These are phyloP conservation scores for Trichoderma hamatum DNA, from an alignment of 2,329 filamentous ascomycete species.

Conservation along the genomic window DNA sequence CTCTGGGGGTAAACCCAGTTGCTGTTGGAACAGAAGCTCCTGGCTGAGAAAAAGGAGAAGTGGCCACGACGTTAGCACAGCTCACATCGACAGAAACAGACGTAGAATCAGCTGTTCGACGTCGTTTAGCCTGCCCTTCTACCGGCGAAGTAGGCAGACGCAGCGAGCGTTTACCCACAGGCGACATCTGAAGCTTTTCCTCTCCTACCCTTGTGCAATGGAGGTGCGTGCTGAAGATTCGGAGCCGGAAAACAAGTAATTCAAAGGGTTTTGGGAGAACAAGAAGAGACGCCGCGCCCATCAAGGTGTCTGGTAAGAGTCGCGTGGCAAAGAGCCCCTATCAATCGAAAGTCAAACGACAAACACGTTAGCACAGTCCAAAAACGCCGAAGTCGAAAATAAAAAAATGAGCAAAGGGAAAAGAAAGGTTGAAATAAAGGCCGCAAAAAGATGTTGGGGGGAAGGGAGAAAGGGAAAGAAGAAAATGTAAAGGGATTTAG, in stretches of 20 bases:
- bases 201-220: neutral
- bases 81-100: neutral
- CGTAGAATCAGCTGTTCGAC: neutral
- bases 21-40: neutral
- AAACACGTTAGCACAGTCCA: neutral
- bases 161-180: neutral
- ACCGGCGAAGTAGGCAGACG: slow-evolving; percentile 7
- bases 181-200: neutral
- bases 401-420: neutral
- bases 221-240: neutral
- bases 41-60: neutral
- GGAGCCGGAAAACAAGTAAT: neutral
- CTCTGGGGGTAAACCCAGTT: neutral
- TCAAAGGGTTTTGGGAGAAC: neutral
- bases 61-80: neutral
- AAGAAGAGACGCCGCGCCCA: too few species aligned
- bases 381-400: neutral
- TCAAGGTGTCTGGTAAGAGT: neutral
- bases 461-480: too few species aligned
- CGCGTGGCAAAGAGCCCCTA: neutral
- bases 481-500: neutral
- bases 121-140: slow-evolving; percentile 15
- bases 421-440: too few species aligned
- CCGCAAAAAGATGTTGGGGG: too few species aligned
- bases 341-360: neutral